A percentile compares a stretch with the other conserved stretches of the same genome.
These are phyloP conservation scores for Caloboletus firmus DNA, from an alignment of 1,284 basidiomycete genomes.

Conservation along the genomic window DNA sequence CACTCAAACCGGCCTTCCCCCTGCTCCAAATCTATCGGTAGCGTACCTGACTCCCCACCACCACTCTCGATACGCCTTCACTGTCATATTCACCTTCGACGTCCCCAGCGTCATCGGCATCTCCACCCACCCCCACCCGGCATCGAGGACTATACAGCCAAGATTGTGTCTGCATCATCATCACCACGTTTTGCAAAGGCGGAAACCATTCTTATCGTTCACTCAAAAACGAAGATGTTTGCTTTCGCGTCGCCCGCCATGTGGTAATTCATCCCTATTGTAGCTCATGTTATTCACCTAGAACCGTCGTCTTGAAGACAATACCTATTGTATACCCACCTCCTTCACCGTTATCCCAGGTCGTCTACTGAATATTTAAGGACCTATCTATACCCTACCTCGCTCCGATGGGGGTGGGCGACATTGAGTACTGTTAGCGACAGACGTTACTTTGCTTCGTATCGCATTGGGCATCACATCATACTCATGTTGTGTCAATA, in stretches of 20 bases:
- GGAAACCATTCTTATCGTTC: slow-evolving; percentile 31
- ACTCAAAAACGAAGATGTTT: slow-evolving; percentile 46
- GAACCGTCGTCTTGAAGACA: slow-evolving; percentile 35
- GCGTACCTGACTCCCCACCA: slow-evolving; percentile 37
- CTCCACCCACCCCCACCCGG: slow-evolving; percentile 55
- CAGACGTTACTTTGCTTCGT: slow-evolving; percentile 34
- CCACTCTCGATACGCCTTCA: slow-evolving; percentile 49
- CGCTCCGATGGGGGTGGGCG: slow-evolving; percentile 21
- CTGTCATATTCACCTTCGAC: slow-evolving; percentile 49
- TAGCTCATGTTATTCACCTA: slow-evolving; percentile 27
- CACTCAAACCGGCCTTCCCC: slow-evolving; percentile 37
- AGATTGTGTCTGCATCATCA: slow-evolving; percentile 46
- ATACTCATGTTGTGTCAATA: slow-evolving; percentile 41
- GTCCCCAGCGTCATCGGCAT: slow-evolving; percentile 54
- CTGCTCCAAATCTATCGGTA: slow-evolving; percentile 20
- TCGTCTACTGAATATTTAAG: slow-evolving; percentile 32
- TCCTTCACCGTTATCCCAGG: slow-evolving; percentile 3
- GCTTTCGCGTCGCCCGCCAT: slow-evolving; percentile 47
- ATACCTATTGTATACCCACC: slow-evolving; percentile 30
- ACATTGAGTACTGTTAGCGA: slow-evolving; percentile 23
- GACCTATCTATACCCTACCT: slow-evolving; percentile 36
- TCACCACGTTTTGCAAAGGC: slow-evolving; percentile 36
- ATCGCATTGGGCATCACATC: slow-evolving; percentile 30
- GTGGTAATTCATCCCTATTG: slow-evolving; percentile 41
- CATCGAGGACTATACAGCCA: slow-evolving; percentile 45